Conservation (phyloP, 192 early-diverging fungal species). For the Mortierella claussenii region DNA sequence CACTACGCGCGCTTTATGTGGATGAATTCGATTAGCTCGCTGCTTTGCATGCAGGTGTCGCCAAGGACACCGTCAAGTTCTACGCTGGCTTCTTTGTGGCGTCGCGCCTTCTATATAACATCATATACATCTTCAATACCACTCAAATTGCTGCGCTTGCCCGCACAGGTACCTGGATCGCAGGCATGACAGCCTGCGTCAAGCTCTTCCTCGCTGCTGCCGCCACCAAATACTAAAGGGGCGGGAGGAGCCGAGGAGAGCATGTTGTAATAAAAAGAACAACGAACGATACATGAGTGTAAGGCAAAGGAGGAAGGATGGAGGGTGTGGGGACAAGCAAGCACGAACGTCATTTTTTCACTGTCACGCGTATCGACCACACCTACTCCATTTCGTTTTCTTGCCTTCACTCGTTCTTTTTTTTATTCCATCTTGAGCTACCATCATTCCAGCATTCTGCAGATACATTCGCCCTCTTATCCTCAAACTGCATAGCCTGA, state of each 20-base stretch:
- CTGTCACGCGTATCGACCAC: too few relatives aligned
- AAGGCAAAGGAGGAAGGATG: too few relatives aligned
- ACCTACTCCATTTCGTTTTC: too few relatives aligned
- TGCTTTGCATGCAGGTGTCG: constrained; percentile 42
- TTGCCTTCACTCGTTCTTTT: too few relatives aligned
- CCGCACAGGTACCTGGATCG: constrained; percentile 33
- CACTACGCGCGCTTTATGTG: too few relatives aligned
- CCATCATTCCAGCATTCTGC: too few relatives aligned
- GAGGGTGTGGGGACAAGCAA: too few relatives aligned
- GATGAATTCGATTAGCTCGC: constrained; percentile 24
- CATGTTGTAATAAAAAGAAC: neutral
- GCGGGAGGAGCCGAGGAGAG: too few relatives aligned
- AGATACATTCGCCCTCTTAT: too few relatives aligned
- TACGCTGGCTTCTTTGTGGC: constrained; percentile 32
- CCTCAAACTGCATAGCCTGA: too few relatives aligned
- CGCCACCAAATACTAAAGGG: constrained; percentile 32
- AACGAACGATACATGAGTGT: neutral
- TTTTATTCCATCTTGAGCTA: too few relatives aligned
- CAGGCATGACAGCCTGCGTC: constrained; percentile 27
- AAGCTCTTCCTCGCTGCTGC: constrained; percentile 50
- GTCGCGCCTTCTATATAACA: constrained; percentile 21
- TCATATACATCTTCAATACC: constrained; percentile 47
- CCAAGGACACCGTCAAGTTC: constrained; percentile 44
- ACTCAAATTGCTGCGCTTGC: constrained; percentile 11
- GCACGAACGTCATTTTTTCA: too few relatives aligned